These are phyloP conservation scores for Isabelozyma gotoi DNA, from an alignment of 805 yeast genomes.

Conservation along the genomic window DNA sequence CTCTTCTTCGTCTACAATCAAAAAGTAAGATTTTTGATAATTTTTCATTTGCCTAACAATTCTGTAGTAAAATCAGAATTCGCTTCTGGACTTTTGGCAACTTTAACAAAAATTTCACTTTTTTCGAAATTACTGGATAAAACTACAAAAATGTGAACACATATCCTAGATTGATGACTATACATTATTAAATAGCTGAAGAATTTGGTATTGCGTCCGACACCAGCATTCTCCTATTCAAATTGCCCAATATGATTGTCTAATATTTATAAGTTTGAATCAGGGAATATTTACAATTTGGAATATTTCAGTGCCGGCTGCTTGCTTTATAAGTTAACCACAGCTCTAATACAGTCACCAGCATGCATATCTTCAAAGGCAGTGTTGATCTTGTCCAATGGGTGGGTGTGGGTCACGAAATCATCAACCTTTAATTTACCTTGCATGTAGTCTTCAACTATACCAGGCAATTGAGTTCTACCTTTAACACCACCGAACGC, in stretches of 20 bases:
- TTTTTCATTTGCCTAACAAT: too few species aligned
- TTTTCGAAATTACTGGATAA: too few species aligned
- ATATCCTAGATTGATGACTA: too few species aligned
- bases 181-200: background rate
- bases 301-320: slow-evolving; percentile 10
- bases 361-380: slow-evolving; percentile 95
- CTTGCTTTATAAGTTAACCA: slow-evolving; percentile 48
- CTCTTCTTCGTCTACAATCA: too few species aligned
- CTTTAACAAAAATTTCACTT: too few species aligned
- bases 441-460: slow-evolving; percentile 79
- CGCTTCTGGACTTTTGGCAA: too few species aligned
- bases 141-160: too few species aligned
- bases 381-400: slow-evolving; percentile 72
- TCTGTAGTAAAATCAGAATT: too few species aligned
- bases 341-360: slow-evolving; percentile 94
- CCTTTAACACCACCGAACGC: slow-evolving; percentile 99
- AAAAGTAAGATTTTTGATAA: too few species aligned
- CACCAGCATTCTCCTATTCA: background rate
- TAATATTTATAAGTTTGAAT: background rate
- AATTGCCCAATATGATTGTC: background rate
- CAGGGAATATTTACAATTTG: background rate
- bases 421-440: slow-evolving; percentile 90
- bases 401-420: slow-evolving; percentile 88
- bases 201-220: slow-evolving; percentile 1
- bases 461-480: slow-evolving; percentile 88